Conservation (phyloP, 2,329 filamentous ascomycete species). For the Sporothrix dimorphospora region DNA sequence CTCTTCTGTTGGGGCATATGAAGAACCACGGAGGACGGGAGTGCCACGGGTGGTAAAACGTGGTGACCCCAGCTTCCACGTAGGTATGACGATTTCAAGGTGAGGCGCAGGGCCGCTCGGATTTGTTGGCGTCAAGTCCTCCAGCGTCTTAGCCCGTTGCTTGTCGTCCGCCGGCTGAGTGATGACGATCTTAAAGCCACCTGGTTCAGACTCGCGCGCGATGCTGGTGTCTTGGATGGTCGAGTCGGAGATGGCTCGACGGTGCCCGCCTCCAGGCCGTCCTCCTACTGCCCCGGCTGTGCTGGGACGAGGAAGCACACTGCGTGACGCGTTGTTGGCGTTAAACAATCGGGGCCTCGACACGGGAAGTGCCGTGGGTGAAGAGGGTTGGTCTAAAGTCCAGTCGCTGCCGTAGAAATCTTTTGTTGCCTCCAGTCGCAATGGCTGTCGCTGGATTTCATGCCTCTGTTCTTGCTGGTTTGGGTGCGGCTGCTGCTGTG, state of each 20-base stretch:
- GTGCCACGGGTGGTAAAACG: constrained; percentile 78
- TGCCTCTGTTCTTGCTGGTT: constrained; percentile 35
- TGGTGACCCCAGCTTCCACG: constrained; percentile 80
- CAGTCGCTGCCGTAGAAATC: constrained; percentile 45
- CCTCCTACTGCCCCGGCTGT: constrained; percentile 16
- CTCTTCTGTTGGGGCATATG: constrained; percentile 76
- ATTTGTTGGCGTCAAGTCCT: constrained; percentile 51
- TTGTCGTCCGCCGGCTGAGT: constrained; percentile 66
- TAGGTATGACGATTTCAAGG: constrained; percentile 77
- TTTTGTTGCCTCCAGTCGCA: neutral
- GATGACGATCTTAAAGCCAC: constrained; percentile 79
- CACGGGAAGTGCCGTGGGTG: constrained; percentile 38
- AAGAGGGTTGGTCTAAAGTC: constrained; percentile 48
- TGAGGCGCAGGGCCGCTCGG: constrained; percentile 54
- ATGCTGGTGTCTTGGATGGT: constrained; percentile 67
- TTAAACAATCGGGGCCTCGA: constrained; percentile 10
- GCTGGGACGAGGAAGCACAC: constrained; percentile 10
- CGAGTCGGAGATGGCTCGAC: constrained; percentile 75
- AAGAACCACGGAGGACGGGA: constrained; percentile 77
- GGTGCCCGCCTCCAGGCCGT: constrained; percentile 45
- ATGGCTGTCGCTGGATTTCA: constrained; percentile 1
- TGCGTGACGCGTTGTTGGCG: constrained; percentile 13
- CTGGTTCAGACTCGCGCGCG: constrained; percentile 60
- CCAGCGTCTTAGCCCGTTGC: constrained; percentile 63
- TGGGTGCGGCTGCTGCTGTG: constrained; percentile 11